These are phyloP conservation scores for Hypericum androsaemum DNA, from an alignment of 345 rosid genomes.

Conservation along the genomic window DNA sequence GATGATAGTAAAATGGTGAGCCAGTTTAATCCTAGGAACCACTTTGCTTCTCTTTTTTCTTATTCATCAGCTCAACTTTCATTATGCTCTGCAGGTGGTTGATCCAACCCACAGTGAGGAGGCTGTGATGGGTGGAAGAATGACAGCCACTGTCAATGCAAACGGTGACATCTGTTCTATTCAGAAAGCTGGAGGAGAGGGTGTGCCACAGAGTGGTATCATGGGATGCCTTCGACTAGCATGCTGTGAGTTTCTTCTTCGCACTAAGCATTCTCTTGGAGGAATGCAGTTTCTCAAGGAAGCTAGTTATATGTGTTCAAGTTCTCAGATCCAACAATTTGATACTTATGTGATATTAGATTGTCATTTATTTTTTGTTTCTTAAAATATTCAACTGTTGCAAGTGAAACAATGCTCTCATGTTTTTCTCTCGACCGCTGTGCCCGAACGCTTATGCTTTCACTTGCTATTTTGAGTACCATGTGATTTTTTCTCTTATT, in stretches of 20 bases:
- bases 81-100: conserved; percentile 31
- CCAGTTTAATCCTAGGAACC: conserved; percentile 2
- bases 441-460: too few relatives aligned
- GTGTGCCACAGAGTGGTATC: conserved; percentile 43
- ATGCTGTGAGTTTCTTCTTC: conserved; percentile 38
- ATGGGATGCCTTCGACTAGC: conserved; percentile 64
- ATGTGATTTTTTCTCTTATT: too few relatives aligned
- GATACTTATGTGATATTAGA: too few relatives aligned
- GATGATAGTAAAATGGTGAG: conserved; percentile 58
- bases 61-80: conserved; percentile 4
- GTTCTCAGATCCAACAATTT: too few relatives aligned
- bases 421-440: too few relatives aligned
- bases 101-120: conserved; percentile 75
- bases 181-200: conserved; percentile 66
- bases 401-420: too few relatives aligned
- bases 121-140: conserved; percentile 75
- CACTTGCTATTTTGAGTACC: too few relatives aligned
- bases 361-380: too few relatives aligned
- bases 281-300: too few relatives aligned
- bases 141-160: conserved; percentile 83
- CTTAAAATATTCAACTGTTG: too few relatives aligned
- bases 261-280: not conserved
- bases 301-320: too few relatives aligned
- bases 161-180: conserved; percentile 89
- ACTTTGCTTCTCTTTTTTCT: not conserved